Base-by-base conservation (phyloP, 352 stramenopile genomes). In the Phytopythium mirpurense region DNA sequence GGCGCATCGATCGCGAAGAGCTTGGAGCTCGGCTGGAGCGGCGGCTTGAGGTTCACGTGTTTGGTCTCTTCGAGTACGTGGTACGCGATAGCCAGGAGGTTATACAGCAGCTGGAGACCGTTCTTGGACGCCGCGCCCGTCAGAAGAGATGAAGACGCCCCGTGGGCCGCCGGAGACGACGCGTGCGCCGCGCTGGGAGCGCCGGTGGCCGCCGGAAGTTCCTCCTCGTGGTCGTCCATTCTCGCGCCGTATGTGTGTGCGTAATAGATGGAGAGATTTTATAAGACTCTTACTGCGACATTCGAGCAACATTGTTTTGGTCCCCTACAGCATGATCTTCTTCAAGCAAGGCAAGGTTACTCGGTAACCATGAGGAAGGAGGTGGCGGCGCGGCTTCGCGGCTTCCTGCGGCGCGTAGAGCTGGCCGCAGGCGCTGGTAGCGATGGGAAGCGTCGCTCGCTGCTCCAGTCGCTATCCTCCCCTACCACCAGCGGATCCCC, bases 11-110 rank as follows among this genome's bases (percentile, higher is more conserved):
- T 54, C n/a, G 77, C 69, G 57, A 91, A 93, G 37, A 91, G 65
- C 51, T 77, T 83, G 38, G 80, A 90, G 57, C 74, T 93, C 27
- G 81, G 76, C 51, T 87, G 83, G 2, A 93, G 75, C 27, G 83
- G 83, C 23, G 81, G 78, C 65, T 88, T 91, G 21, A 91, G 68
- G 59, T 93, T 93, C 64, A 91, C 83, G 63, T 91, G 65, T 62
- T 88, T 88, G 56, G 72, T 78, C 63, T 93, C 83, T 54, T 88
- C 77, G 21, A 91, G 78, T 50, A 91, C 78, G 38, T 89, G 81
- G 54, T 81, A 88, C 21, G 74, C 74, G 55, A 91, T 82, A 29
- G 80, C 75, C 14, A 91, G 65, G 43, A 91, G 70, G 34, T 88
- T 70, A 29, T 84, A 72, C 21, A 91, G 66, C 48, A 83, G 60